Percentiles rank a stretch among this genome's conserved stretches.
These are phyloP conservation scores for Cryptococcus sp. DNA, from an alignment of 1,284 basidiomycete genomes.

Conservation along the genomic window DNA sequence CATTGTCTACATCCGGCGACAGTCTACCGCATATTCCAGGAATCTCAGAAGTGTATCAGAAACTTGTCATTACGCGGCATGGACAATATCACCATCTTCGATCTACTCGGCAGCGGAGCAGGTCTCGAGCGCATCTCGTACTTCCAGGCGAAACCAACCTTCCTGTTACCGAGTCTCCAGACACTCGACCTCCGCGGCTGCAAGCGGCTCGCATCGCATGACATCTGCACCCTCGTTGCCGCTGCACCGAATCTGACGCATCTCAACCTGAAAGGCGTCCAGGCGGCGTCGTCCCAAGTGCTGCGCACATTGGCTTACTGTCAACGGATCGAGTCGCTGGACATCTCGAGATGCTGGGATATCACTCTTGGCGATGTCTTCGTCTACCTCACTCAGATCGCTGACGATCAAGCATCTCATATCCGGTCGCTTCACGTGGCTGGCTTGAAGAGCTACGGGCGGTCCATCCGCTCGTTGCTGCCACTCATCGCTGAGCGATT, in stretches of 20 bases:
- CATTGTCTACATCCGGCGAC: conserved; percentile 47
- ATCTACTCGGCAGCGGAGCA: not conserved
- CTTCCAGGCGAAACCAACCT: conserved; percentile 6
- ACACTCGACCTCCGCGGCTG: conserved; percentile 75
- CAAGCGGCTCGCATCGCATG: conserved; percentile 62
- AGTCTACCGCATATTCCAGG: conserved; percentile 29
- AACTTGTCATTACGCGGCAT: conserved; percentile 69
- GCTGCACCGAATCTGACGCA: conserved; percentile 64
- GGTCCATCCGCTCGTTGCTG: conserved; percentile 60
- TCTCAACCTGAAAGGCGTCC: conserved; percentile 69
- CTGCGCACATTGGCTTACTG: conserved; percentile 67
- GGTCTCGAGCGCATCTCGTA: no score
- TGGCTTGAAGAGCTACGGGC: conserved; percentile 63
- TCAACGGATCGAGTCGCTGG: conserved; percentile 62
- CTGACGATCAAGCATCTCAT: conserved; percentile 12
- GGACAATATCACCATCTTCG: conserved; percentile 58
- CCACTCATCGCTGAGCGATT: conserved; percentile 63
- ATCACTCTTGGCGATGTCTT: conserved; percentile 65
- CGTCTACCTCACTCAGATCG: conserved; percentile 46
- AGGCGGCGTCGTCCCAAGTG: conserved; percentile 69
- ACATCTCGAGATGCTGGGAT: conserved; percentile 72
- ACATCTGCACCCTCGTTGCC: conserved; percentile 71
- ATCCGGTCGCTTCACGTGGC: conserved; percentile 60
- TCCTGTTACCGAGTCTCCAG: conserved; percentile 32
- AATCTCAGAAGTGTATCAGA: conserved; percentile 66